Evolutionary conservation across 225 moss, liverwort and hornwort genomes (phyloP).

Genomic region (Sphagnum contortum): DNA sequence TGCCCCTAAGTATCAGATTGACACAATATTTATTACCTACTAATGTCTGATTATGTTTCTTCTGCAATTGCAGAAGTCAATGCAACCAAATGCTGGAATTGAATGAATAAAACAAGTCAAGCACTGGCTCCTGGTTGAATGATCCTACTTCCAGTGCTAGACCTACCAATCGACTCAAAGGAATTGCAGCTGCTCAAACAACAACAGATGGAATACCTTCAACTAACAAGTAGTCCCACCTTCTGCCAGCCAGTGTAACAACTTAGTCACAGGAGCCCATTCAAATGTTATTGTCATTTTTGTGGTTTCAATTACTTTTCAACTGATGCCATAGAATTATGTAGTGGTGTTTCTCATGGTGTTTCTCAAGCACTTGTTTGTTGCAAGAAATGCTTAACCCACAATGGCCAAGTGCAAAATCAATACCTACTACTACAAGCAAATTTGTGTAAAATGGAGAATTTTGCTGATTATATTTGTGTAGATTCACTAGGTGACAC

Average conservation of each 20-base stretch:
- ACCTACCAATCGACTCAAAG: conserved; percentile 3
- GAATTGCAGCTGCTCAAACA: conserved; percentile 4
- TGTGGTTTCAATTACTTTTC: too few relatives aligned
- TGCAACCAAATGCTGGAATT: conserved; percentile 92
- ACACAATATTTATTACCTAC: neutral
- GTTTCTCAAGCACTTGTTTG: neutral
- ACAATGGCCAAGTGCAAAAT: too few relatives aligned
- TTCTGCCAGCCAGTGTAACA: conserved; percentile 16
- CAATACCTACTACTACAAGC: neutral
- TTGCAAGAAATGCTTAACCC: too few relatives aligned
- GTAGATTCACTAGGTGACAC: conserved; percentile 84
- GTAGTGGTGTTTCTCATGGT: neutral
- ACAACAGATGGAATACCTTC: conserved; percentile 3
- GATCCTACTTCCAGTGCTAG: conserved; percentile 54
- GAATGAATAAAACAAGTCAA: conserved; percentile 80
- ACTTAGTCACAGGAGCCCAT: conserved; percentile 9
- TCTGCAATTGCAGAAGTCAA: conserved; percentile 57
- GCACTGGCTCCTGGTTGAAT: conserved; percentile 45
- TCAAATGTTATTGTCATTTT: too few relatives aligned
- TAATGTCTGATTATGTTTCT: neutral
- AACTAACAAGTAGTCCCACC: neutral
- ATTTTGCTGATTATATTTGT: neutral
- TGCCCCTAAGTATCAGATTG: neutral
- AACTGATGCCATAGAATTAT: too few relatives aligned
- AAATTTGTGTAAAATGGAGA: neutral